Evolutionary conservation across 805 yeast species (phyloP).

Genomic region (Millerago galiae): DNA sequence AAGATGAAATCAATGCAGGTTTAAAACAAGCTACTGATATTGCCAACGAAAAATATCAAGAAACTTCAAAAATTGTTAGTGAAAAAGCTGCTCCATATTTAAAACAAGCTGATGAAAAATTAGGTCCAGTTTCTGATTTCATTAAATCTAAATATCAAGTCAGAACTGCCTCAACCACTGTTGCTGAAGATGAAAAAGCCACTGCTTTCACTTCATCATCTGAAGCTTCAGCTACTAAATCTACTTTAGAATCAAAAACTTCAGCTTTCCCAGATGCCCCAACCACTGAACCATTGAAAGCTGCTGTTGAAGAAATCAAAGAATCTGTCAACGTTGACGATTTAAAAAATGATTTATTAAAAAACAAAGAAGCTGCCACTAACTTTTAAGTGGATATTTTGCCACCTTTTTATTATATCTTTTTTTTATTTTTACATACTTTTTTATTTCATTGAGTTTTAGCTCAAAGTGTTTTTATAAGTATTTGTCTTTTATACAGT

Average conservation of each 20-base stretch:
- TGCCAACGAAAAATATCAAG: conserved; percentile 45
- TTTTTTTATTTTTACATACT: not conserved
- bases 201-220: conserved; percentile 25
- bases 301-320: conserved; percentile 17
- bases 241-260: not conserved
- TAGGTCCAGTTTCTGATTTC: conserved; percentile 62
- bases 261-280: conserved; percentile 16
- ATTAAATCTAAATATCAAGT: conserved; percentile 44
- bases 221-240: conserved; percentile 5
- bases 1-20: conserved; percentile 68
- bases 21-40: conserved; percentile 39
- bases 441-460: not conserved
- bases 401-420: not conserved
- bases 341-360: conserved; percentile 27
- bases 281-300: conserved; percentile 23
- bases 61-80: conserved; percentile 40
- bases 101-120: conserved; percentile 47
- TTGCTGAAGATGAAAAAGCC: conserved; percentile 26
- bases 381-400: conserved; percentile 1
- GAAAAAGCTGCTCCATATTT: conserved; percentile 56
- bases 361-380: conserved; percentile 23
- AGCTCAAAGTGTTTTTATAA: not conserved
- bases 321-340: conserved; percentile 19
- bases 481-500: not conserved
- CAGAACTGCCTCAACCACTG: conserved; percentile 71